These are phyloP conservation scores for Fusarium sp. DNA, from an alignment of 2,329 filamentous ascomycete genomes.

Conservation along the genomic window DNA sequence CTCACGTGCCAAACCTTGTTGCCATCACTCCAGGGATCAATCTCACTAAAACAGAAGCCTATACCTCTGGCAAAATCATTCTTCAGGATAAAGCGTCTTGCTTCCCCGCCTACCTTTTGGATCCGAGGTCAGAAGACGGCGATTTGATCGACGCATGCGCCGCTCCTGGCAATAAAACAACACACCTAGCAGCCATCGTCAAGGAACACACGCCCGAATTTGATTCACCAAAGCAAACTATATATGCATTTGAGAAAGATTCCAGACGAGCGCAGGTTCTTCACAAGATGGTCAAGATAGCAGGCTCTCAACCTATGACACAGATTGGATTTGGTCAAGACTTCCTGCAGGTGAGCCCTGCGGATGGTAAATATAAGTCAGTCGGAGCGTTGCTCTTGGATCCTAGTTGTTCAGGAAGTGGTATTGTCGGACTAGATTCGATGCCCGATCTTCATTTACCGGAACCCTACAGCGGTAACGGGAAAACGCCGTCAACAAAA, in stretches of 20 bases:
- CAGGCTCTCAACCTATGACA: slow-evolving; percentile 76
- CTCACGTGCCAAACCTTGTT: slow-evolving; percentile 84
- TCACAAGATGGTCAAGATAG: slow-evolving; percentile 84
- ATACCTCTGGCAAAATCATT: slow-evolving; percentile 82
- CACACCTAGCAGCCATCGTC: slow-evolving; percentile 85
- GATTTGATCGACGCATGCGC: slow-evolving; percentile 93
- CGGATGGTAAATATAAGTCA: slow-evolving; percentile 68
- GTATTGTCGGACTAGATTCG: slow-evolving; percentile 90
- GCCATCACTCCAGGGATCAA: slow-evolving; percentile 80
- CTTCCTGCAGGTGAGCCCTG: slow-evolving; percentile 81
- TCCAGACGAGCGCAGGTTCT: slow-evolving; percentile 77
- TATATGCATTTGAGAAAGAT: slow-evolving; percentile 87
- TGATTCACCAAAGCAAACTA: slow-evolving; percentile 53
- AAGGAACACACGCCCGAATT: slow-evolving; percentile 56
- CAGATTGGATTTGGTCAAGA: slow-evolving; percentile 80
- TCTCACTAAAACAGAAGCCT: slow-evolving; percentile 78
- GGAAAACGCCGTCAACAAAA: slow-evolving; percentile 32
- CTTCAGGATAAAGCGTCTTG: slow-evolving; percentile 97
- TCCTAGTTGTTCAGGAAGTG: slow-evolving; percentile 94
- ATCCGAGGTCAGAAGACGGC: slow-evolving; percentile 74
- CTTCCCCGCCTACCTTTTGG: slow-evolving; percentile 90
- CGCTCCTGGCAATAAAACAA: slow-evolving; percentile 97
- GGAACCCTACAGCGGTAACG: slow-evolving; percentile 44
- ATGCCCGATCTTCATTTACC: slow-evolving; percentile 75
- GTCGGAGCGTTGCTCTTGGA: slow-evolving; percentile 89